Evolutionary conservation across 257 asterid species (phyloP), one percentile per base, ranked within the genome.

Genomic region (Solanum piurae): DNA sequence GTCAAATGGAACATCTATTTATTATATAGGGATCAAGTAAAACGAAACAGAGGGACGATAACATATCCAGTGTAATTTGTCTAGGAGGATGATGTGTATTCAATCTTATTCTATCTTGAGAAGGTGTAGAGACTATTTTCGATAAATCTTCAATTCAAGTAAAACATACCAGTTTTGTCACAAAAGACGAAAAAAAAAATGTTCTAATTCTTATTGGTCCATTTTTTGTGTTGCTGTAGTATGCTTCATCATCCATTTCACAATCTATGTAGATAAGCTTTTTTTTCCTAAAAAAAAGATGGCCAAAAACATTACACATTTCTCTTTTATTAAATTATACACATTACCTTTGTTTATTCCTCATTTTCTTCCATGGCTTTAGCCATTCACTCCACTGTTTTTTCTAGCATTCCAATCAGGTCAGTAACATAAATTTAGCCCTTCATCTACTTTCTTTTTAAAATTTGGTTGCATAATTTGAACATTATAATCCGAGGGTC

Each of bases 401-500:
- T 93, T 83, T 89, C 97, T 84, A 89, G 87, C 91, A 85, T 93
- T 38, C 92, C 91, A 86, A 82, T 86, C 91, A 92, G 95, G 94
- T 92, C 36, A 68, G 52, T 29, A 36, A 18, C 9, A 69, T 69
- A 13, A 69, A 69, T 69, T 69, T 69, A 29, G 4, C 75, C 29
- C 3, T 69, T 69, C 4, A 13, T 68, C 1, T 5, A 25, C 21
- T 5, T 12, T 66, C 16, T 7, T n/a, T 40, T 79, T 9, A 3
- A 33, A 33, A 18, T 55, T 55, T 55, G 10, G 64, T 55, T 18
- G 10, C n/a, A 52, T 2, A 12, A 42, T 3, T 42, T 42, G 12
- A 0, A 42, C 1, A 42, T 38, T 33, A 33, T 33, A 33, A 33
- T 33, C 34, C 4, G 5, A 33, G 34, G 34, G 34, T 33, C 34